These are phyloP conservation scores for Geranomyces michiganensis DNA, from an alignment of 192 early-diverging fungal genomes.

Conservation along the genomic window DNA sequence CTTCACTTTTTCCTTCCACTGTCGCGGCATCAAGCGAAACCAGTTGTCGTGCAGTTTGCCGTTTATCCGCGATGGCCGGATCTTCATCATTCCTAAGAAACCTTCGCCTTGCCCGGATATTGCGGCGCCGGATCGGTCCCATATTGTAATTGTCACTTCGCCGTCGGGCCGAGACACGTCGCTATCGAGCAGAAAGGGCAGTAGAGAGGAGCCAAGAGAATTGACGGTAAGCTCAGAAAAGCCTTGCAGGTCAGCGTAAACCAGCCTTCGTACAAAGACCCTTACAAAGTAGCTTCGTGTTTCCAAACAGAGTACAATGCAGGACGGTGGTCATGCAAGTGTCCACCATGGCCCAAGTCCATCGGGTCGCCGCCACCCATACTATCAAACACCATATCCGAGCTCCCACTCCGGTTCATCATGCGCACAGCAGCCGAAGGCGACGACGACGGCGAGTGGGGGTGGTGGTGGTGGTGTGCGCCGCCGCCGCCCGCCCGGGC, in stretches of 20 bases:
- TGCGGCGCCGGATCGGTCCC: conserved; percentile 42
- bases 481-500: background rate
- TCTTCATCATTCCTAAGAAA: conserved; percentile 57
- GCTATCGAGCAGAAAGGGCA: no score
- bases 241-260: no score
- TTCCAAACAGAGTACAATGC: conserved; percentile 49
- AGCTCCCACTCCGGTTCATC: background rate
- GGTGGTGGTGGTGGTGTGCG: background rate
- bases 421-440: no score
- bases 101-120: conserved; percentile 28
- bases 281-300: conserved; percentile 63
- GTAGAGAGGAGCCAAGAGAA: no score
- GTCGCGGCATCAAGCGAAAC: conserved; percentile 51
- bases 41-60: conserved; percentile 61
- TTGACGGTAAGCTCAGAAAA: no score
- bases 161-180: conserved; percentile 51
- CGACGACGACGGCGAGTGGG: background rate
- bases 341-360: conserved; percentile 1
- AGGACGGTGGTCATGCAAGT: background rate
- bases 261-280: background rate
- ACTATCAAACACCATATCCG: background rate
- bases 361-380: background rate
- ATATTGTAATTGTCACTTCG: conserved; percentile 56
- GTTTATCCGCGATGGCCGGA: conserved; percentile 47
- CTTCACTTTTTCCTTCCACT: conserved; percentile 48